These are phyloP conservation scores for Talaromyces trachyspermus DNA, from an alignment of 495 filamentous ascomycete species.

Conservation along the genomic window DNA sequence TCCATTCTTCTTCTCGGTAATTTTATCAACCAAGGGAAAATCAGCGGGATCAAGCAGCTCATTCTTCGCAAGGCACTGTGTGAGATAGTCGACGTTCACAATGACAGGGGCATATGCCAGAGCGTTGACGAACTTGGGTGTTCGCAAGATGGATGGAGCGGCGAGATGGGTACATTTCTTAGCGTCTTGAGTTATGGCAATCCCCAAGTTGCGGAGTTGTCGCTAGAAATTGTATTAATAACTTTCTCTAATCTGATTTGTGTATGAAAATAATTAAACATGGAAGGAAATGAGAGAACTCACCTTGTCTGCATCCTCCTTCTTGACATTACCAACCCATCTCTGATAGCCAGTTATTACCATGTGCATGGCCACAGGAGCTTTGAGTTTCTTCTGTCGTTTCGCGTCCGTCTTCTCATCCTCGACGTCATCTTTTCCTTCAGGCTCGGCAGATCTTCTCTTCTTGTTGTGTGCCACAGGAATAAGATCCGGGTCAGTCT, in stretches of 20 bases:
- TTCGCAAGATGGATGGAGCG: constrained; percentile 78
- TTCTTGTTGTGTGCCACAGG: constrained; percentile 29
- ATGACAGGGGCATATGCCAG: constrained; percentile 71
- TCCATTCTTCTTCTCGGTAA: constrained; percentile 59
- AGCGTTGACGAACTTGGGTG: constrained; percentile 84
- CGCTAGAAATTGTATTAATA: constrained; percentile 48
- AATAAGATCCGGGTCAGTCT: constrained; percentile 40
- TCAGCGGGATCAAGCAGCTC: constrained; percentile 52
- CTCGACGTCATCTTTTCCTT: constrained; percentile 45
- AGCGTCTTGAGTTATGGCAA: constrained; percentile 68
- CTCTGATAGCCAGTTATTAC: constrained; percentile 71
- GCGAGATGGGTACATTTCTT: constrained; percentile 77
- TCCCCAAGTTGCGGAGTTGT: constrained; percentile 75
- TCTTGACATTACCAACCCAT: constrained; percentile 61
- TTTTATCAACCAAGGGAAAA: constrained; percentile 60
- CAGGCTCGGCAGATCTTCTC: constrained; percentile 30
- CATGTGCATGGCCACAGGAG: constrained; percentile 60
- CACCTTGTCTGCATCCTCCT: constrained; percentile 74
- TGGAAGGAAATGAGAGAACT: constrained; percentile 2
- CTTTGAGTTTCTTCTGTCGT: constrained; percentile 51
- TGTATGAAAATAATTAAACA: no score
- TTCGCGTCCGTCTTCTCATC: constrained; percentile 49
- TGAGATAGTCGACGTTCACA: constrained; percentile 70
- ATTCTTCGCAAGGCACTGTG: constrained; percentile 56
- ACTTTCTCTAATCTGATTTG: no score